Base-by-base conservation (phyloP, 208 protist genomes). In the Porcisia hertigi region DNA sequence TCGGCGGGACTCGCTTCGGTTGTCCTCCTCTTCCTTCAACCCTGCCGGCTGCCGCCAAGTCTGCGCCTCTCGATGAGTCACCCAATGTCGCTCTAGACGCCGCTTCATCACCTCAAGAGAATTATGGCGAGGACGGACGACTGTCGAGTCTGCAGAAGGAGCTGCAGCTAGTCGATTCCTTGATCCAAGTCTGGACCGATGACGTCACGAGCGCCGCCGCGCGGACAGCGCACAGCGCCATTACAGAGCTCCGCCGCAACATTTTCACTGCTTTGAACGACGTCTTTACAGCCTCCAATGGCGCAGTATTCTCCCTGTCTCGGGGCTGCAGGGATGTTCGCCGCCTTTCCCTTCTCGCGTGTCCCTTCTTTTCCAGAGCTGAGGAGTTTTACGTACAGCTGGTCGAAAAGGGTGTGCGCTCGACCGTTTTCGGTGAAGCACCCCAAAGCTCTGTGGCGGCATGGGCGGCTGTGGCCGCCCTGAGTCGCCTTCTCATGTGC, bases 321-420 rank as follows among this genome's bases (percentile, higher is more conserved):
- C 20, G 5, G 3, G 5, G 53, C 65, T 59, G 54, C 65, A n/a
- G 53, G 36, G n/a, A 75, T 65, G 39, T 82, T 49, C 78, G 73
- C 0, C 78, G 78, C 20, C 55, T 82, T 6, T 67, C 76, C 20
- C 52, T 71, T 18, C 65, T 75, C 8, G 78, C 69, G 25, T 69
- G 71, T 45, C 58, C 67, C 53, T 83, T 86, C 47, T 87, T 84
- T 53, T 69, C 71, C 57, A 30, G 36, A 63, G 69, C 78, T 1
- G 86, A 87, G 75, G 80, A 83, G 63, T 85, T 90, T 52, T 90
- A 90, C 57, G 71, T 77, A 14, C 45, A 73, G 62, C 65, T 85
- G 36, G 75, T 76, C 47, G 75, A 83, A 55, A 59, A 79, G 11
- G 76, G 80, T 34, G 58, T 76, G 47, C 71, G 71, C 36, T 39